These are phyloP conservation scores for Selaginella moellendorffii DNA, from an alignment of 75 land plant genomes.

Conservation along the genomic window DNA sequence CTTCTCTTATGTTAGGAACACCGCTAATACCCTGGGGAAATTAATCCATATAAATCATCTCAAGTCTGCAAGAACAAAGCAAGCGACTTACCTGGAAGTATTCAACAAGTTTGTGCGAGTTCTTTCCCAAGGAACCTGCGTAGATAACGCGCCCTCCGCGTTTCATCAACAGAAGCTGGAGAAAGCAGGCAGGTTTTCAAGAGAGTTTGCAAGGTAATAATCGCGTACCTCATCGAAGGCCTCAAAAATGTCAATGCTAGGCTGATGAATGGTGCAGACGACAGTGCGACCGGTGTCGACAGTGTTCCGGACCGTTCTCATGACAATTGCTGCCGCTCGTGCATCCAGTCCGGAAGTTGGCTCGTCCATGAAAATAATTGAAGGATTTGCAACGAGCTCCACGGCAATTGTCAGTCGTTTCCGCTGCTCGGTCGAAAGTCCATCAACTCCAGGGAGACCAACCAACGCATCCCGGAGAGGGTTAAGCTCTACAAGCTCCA, in stretches of 20 bases:
- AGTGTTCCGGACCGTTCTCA: conserved; percentile 11
- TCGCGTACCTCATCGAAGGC: not conserved
- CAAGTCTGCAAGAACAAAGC: not conserved
- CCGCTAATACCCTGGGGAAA: not conserved
- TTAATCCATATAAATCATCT: not conserved
- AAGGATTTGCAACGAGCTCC: conserved; percentile 8
- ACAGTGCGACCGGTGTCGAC: conserved; percentile 6
- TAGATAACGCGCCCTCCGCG: conserved; percentile 7
- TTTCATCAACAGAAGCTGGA: conserved; percentile 3
- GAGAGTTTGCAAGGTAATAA: too few species aligned
- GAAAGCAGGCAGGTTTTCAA: too few species aligned
- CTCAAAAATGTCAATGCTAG: conserved; percentile 9
- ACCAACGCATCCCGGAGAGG: conserved; percentile 5
- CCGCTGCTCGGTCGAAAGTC: conserved; percentile 5
- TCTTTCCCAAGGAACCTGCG: not conserved
- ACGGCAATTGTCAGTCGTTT: conserved; percentile 1
- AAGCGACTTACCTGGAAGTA: conserved; percentile 4
- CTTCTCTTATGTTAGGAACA: not conserved
- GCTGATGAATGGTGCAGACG: conserved; percentile 9
- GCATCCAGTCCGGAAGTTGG: conserved; percentile 8
- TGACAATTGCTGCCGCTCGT: conserved; percentile 5
- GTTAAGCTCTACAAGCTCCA: conserved; percentile 1
- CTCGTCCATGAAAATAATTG: conserved; percentile 8
- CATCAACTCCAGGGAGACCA: not conserved
- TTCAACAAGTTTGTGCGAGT: not conserved